Conservation (phyloP, 2,329 filamentous ascomycete species). For the Fusarium agapanthi region DNA sequence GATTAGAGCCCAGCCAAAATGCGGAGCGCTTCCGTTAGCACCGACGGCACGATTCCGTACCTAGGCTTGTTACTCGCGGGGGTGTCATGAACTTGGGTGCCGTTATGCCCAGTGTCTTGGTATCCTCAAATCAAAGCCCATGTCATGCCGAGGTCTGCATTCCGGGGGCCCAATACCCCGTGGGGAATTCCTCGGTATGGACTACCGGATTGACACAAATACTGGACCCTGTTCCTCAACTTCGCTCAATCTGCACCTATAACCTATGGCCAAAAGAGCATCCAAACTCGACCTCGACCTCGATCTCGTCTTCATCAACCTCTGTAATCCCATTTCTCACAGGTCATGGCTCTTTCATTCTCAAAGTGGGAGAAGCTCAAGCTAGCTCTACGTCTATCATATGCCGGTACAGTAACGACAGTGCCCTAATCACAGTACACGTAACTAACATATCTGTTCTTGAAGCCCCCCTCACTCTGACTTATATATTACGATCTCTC, state of each 20-base stretch:
- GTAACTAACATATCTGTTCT: neutral
- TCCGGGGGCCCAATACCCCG: neutral
- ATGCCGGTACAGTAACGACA: neutral
- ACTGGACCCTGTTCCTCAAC: neutral
- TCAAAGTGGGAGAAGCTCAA: neutral
- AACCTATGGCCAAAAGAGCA: neutral
- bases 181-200: neutral
- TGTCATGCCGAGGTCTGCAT: neutral
- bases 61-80: neutral
- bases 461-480: neutral
- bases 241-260: no score
- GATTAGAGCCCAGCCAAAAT: neutral
- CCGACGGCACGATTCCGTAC: neutral
- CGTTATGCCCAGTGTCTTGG: rapidly evolving
- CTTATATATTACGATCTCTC: neutral
- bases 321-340: rapidly evolving
- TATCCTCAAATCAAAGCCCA: neutral
- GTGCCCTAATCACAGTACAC: no score
- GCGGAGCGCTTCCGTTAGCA: neutral
- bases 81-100: neutral
- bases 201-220: neutral
- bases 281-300: no score
- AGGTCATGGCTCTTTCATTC: neutral
- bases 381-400: neutral
- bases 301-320: no score